These are phyloP conservation scores for Yarrowia osloensis DNA, from an alignment of 805 yeast species.

Conservation along the genomic window DNA sequence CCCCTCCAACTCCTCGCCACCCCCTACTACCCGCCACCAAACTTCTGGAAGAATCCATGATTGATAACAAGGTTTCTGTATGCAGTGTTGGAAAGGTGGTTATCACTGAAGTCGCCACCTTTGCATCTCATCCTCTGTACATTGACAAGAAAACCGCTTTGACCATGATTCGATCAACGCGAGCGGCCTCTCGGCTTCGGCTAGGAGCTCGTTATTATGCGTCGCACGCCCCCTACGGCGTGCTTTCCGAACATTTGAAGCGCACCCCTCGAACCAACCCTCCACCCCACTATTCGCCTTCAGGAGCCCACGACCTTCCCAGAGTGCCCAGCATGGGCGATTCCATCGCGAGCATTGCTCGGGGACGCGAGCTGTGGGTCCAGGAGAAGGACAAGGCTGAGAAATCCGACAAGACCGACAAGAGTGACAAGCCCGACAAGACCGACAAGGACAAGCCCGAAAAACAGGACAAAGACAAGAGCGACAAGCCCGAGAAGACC, in stretches of 20 bases:
- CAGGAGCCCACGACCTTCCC: background rate
- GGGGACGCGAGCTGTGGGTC: background rate
- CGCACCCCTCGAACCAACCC: background rate
- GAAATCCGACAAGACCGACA: background rate
- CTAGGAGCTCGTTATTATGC: slow-evolving; percentile 25
- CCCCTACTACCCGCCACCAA: background rate
- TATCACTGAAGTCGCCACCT: slow-evolving; percentile 25
- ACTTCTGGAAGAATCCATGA: slow-evolving; percentile 4
- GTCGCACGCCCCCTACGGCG: slow-evolving; percentile 20
- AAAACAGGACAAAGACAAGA: slow-evolving; percentile 1
- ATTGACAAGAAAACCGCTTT: background rate
- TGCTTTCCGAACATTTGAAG: slow-evolving; percentile 2
- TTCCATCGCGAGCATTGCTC: slow-evolving; percentile 14
- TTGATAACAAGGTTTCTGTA: slow-evolving; percentile 19
- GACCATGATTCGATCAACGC: slow-evolving; percentile 27
- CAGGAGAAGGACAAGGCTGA: slow-evolving; percentile 24
- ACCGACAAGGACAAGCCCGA: slow-evolving; percentile 16
- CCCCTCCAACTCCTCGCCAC: background rate
- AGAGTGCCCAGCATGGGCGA: slow-evolving; percentile 1
- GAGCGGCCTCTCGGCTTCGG: slow-evolving; percentile 30
- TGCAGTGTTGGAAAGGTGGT: slow-evolving; percentile 7
- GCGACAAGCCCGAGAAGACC: slow-evolving; percentile 7
- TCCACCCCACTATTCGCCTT: background rate
- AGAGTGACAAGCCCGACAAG: slow-evolving; percentile 3
- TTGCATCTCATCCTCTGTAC: slow-evolving; percentile 24